Evolutionary conservation across 495 filamentous ascomycete species (phyloP), one percentile per base, ranked within the genome.

Genomic region (Sporormia fimetaria): DNA sequence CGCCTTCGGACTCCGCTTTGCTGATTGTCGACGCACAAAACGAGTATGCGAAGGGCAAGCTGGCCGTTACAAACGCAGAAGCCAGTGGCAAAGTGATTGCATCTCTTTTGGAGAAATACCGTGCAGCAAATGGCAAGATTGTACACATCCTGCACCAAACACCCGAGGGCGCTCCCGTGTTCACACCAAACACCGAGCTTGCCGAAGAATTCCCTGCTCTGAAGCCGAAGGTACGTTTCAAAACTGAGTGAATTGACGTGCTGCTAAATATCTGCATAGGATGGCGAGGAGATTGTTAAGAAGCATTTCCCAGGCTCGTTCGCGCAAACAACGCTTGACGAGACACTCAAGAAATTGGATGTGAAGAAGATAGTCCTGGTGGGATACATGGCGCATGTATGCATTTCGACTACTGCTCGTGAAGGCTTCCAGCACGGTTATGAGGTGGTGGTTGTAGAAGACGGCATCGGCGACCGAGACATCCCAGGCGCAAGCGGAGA

Each of bases 1-100:
- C 67, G 12, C 48, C 65, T 1, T 41, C 61, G 14, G 70, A 77
- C 59, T 70, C 66, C 32, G 65, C 66, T 12, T 63, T 79, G 14
- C 56, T 80, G 43, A 75, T 80, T 49, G 69, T 79, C 56, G 75
- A 80, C 53, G 75, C 75, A n/a, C 70, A 74, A 54, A 72, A 73
- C 33, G 72, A 76, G 58, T 79, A 79, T 54, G 69, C 67, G 41
- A 33, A 58, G 12, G 75, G 76, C 42, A 44, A 57, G 1, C 66
- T 78, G 4, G 63, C 63, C 12, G 67, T 67, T 37, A 55, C 63
- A 25, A 65, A 74, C 26, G 63, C 74, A n/a, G 21, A 42, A 0
- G 30, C 55, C 16, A 65, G 62, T 14, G 67, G 71, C 32, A 58
- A 62, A 29, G 62, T 61, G 6, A 78, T 76, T 39, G 44, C 58